Evolutionary conservation across 208 protist species (phyloP), one percentile per base, ranked within the genome.

Genomic region (Ichthyophonus hoferi): DNA sequence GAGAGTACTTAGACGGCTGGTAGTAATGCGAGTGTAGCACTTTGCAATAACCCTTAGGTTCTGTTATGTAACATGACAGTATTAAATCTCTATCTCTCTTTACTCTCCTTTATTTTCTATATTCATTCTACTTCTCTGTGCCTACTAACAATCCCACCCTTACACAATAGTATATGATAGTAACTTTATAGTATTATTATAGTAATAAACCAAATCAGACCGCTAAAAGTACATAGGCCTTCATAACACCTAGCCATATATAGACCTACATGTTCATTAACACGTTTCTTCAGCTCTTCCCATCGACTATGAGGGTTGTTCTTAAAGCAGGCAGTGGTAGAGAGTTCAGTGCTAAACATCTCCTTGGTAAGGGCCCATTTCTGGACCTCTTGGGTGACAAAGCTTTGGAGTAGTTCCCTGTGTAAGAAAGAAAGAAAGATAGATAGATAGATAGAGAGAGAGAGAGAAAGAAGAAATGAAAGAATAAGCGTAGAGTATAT

Each of bases 251-350:
- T n/a, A n/a, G n/a, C n/a, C n/a, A n/a, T n/a, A n/a, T n/a, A n/a
- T n/a, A n/a, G n/a, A n/a, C n/a, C n/a, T n/a, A 93, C 91, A 90
- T 98, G 96, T 91, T 98, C 97, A 67, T 96, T 96, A 90, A 97
- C 96, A 88, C 97, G 96, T 84, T 94, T 96, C 42, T 92, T 91
- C 0, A 99, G 92, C 86, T 97, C 91, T 85, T 92, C 90, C 87
- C 85, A 89, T 2, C 78, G 84, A 94, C 93, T 67, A 92, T 91
- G 34, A 1, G 93, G 90, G 40, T 93, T 95, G 31, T 81, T 40
- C 7, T 86, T 91, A 78, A 98, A 95, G 42, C 95, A 88, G 3
- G 92, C 89, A 58, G 97, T 95, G n/a, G 93, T 93, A 40, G 88
- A 92, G n/a, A 95, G 87, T 92, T 96, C 40, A 94, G 89, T 87